A percentile compares a stretch with the other conserved stretches of the same genome.
Conservation (phyloP, 441 rosid genomes). For the Populus hybrid region DNA sequence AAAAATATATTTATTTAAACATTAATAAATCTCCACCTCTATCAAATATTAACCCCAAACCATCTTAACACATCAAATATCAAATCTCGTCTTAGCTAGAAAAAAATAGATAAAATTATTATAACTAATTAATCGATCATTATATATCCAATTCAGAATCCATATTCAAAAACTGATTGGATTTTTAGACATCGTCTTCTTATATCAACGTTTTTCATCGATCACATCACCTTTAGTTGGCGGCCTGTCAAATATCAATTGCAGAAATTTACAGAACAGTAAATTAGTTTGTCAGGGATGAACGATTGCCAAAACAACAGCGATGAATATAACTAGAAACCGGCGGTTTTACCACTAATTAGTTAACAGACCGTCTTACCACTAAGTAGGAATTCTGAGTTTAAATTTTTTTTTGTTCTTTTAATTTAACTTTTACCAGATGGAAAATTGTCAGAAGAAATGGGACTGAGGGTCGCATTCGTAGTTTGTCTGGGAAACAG, state of each 20-base stretch:
- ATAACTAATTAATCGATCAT: too few species aligned
- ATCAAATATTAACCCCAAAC: too few species aligned
- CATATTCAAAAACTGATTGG: too few species aligned
- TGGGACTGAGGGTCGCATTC: neutral
- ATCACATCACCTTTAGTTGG: neutral
- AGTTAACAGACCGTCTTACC: too few species aligned
- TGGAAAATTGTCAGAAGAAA: neutral
- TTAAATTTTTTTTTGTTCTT: neutral
- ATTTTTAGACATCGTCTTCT: too few species aligned
- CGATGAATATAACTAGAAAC: neutral
- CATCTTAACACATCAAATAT: too few species aligned
- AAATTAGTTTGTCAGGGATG: neutral
- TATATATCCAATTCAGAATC: too few species aligned
- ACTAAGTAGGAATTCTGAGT: neutral
- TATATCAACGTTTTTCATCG: neutral
- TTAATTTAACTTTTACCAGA: neutral
- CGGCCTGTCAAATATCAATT: neutral
- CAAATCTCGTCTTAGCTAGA: too few species aligned
- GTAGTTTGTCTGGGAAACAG: neutral
- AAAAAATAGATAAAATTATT: too few species aligned
- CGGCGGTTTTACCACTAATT: too few species aligned
- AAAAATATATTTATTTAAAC: too few species aligned
- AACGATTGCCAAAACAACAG: neutral
- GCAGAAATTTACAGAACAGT: neutral
- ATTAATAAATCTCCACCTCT: accelerated